phyloP scores from a whole-genome alignment of 139 green algal species.

The Coccomyxa sp. region DNA sequence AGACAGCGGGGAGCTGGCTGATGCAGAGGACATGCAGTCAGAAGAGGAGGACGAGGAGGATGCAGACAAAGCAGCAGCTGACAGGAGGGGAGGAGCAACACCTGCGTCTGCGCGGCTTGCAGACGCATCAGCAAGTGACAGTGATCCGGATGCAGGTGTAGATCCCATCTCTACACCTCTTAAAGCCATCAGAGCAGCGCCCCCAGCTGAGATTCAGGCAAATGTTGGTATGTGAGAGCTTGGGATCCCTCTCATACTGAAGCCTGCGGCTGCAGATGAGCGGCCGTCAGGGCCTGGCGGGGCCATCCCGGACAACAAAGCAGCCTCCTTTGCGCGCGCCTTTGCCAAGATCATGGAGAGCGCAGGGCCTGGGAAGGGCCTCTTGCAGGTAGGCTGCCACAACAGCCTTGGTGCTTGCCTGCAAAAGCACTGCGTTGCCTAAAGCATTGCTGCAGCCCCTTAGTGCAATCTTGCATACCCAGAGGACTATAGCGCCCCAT shows the following conservation, averaged over 20 bases:
- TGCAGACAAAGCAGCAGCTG: neutral
- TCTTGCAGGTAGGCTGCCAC: slow-evolving; percentile 9
- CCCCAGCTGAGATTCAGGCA: neutral
- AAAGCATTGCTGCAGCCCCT: too few relatives aligned
- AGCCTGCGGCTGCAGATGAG: too few relatives aligned
- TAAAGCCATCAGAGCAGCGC: neutral
- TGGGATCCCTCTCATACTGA: too few relatives aligned
- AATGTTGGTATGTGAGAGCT: too few relatives aligned
- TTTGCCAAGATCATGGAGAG: slow-evolving; percentile 61
- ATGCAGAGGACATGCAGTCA: neutral
- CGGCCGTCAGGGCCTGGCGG: too few relatives aligned
- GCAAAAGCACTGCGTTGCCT: too few relatives aligned
- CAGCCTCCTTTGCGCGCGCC: slow-evolving; percentile 61
- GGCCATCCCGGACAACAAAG: slow-evolving; percentile 50
- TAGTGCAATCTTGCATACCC: too few relatives aligned
- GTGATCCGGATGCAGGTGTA: neutral
- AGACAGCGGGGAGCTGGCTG: neutral
- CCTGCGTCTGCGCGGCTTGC: too few relatives aligned
- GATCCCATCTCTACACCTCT: too few relatives aligned
- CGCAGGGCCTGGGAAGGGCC: neutral
- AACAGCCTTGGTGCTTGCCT: too few relatives aligned
- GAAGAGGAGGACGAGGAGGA: neutral
- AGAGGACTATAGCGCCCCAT: too few relatives aligned
- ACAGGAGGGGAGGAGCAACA: neutral
- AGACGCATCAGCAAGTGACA: neutral